Base-by-base conservation (phyloP, 176 grass and related monocot genomes). In the Tuctoria greenei region DNA sequence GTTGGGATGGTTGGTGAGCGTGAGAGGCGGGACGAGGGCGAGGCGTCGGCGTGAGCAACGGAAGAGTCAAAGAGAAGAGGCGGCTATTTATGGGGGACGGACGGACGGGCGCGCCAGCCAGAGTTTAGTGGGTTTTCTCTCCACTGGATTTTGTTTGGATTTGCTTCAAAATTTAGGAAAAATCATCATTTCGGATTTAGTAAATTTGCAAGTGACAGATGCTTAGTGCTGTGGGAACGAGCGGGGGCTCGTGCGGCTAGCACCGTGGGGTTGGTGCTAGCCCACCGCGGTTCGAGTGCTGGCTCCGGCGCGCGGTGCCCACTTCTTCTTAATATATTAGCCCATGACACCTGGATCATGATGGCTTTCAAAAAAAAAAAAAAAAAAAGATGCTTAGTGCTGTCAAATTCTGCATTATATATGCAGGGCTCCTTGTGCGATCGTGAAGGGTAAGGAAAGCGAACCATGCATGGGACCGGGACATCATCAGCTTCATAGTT, bases 21-120 rank as follows among this genome's bases (percentile, higher is more conserved):
- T 31, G 2, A 21, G 34, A 6, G 24, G 36, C n/a, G 15, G n/a
- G 8, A 8, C 15, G 43, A 10, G 1, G 18, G 34, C 15, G 72
- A 44, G 63, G 31, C 31, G 31, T 31, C 31, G 31, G 31, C 9
- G 39, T 41, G 39, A 7, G 39, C 3, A 41, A 41, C 9, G n/a
- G 5, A 15, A 8, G 57, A 14, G 12, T n/a, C n/a, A 13, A 42
- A n/a, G 71, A 56, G 58, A 42, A 56, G 67, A 31, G 31, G 54
- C 73, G 12, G 79, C 61, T 83, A 87, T 83, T 87, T 87, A 87
- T 83, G 5, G 20, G 7, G 8, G 7, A 6, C 5, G 45, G 7
- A 6, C 5, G 45, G 65, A n/a, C 3, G 36, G 52, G 17, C 4
- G 17, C 18, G 37, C 21, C 23, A 42, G 36, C 10, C 15, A 4